Evolutionary conservation across 768 basidiomycete genomes (phyloP).

Genomic region (Boletus barrowsii): DNA sequence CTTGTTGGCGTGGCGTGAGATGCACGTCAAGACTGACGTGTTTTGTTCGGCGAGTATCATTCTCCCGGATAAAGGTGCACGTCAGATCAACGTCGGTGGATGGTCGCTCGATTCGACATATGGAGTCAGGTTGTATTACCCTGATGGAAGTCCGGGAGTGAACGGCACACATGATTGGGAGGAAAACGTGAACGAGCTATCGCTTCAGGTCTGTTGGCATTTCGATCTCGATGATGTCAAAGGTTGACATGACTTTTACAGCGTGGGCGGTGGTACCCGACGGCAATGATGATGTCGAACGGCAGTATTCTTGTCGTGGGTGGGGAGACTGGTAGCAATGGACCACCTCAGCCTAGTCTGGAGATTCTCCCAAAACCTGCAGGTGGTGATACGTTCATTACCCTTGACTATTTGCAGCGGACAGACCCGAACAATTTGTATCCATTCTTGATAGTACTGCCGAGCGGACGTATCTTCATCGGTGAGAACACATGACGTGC

Average conservation of each 20-base stretch:
- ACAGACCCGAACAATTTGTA: conserved; percentile 83
- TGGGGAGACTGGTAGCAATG: conserved; percentile 73
- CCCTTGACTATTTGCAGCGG: conserved; percentile 63
- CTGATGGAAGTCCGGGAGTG: conserved; percentile 62
- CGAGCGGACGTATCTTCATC: conserved; percentile 66
- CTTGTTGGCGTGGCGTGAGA: conserved; percentile 60
- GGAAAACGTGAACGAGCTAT: conserved; percentile 56
- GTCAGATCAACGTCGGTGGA: conserved; percentile 31
- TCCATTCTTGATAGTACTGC: conserved; percentile 71
- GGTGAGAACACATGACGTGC: conserved; percentile 40
- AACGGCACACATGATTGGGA: conserved; percentile 81
- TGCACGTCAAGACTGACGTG: conserved; percentile 75
- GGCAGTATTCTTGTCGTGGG: conserved; percentile 73
- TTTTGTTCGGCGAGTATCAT: conserved; percentile 76
- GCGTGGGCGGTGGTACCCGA: conserved; percentile 72
- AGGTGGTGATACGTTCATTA: conserved; percentile 59
- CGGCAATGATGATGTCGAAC: conserved; percentile 65
- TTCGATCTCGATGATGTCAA: background rate
- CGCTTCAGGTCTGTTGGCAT: conserved; percentile 50
- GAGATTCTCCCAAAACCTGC: conserved; percentile 67
- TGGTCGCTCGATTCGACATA: conserved; percentile 72
- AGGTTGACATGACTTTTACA: conserved; percentile 18
- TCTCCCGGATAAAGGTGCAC: conserved; percentile 67
- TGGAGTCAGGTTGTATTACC: conserved; percentile 71
- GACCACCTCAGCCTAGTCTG: conserved; percentile 58